Evolutionary conservation across 306 rosid species (phyloP).

Genomic region (Vigna reflexopilosa): DNA sequence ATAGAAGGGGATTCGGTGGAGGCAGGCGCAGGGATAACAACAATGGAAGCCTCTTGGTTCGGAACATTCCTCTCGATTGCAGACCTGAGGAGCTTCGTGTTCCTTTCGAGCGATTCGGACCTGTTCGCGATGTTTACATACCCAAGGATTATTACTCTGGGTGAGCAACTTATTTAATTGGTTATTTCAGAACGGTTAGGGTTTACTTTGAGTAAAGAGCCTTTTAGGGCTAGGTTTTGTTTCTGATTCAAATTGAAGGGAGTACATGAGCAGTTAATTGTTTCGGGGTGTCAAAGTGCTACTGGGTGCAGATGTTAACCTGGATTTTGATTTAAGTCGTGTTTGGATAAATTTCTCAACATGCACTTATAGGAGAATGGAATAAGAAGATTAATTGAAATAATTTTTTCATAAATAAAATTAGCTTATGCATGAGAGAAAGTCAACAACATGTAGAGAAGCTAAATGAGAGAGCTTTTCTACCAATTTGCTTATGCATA

Average conservation of each 20-base stretch:
- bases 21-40: constrained; percentile 79
- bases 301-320: constrained; percentile 44
- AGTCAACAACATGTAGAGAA: not conserved
- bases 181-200: not conserved
- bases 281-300: constrained; percentile 42
- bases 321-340: constrained; percentile 15
- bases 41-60: constrained; percentile 91
- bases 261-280: constrained; percentile 20
- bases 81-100: constrained; percentile 85
- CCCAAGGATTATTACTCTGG: constrained; percentile 97
- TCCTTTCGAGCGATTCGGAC: constrained; percentile 91
- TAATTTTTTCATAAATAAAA: not conserved
- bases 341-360: not conserved
- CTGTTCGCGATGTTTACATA: constrained; percentile 92
- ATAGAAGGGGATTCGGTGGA: constrained; percentile 58
- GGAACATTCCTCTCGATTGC: constrained; percentile 84
- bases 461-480: not conserved
- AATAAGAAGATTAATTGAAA: not conserved
- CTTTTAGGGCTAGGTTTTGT: not conserved
- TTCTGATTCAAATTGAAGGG: constrained; percentile 39
- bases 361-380: not conserved
- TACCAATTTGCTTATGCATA: not conserved
- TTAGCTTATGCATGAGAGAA: not conserved
- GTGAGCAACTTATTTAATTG: constrained; percentile 46
- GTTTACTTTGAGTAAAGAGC: not conserved